phyloP scores from a whole-genome alignment of 2,329 filamentous ascomycete species.

The Penicillium sp. region DNA sequence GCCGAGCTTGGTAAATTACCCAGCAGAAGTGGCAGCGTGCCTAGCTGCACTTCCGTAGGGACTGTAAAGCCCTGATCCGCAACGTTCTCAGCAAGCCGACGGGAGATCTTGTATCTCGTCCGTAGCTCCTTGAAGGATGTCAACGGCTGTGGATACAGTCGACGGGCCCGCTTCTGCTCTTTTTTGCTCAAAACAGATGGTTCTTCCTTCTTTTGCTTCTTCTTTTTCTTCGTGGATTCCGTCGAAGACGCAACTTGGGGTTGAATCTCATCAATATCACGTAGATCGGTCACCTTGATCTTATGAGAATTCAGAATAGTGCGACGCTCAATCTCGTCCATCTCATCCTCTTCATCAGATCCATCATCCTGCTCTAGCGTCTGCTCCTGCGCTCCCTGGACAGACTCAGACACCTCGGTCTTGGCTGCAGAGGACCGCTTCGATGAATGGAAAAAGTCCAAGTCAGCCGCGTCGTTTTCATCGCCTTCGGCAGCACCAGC shows the following conservation, averaged over 20 bases:
- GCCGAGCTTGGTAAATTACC: slow-evolving; percentile 40
- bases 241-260: slow-evolving; percentile 21
- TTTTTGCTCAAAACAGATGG: slow-evolving; percentile 39
- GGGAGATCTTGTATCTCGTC: slow-evolving; percentile 65
- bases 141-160: slow-evolving; percentile 73
- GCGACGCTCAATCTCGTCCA: slow-evolving; percentile 66
- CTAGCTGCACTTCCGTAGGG: slow-evolving; percentile 92
- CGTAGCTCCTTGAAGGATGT: slow-evolving; percentile 69
- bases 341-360: slow-evolving; percentile 25
- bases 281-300: slow-evolving; percentile 75
- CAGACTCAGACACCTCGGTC: slow-evolving; percentile 10
- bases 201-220: slow-evolving; percentile 48
- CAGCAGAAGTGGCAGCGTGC: slow-evolving; percentile 72
- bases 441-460: slow-evolving; percentile 35
- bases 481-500: slow-evolving; percentile 18
- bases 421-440: slow-evolving; percentile 21
- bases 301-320: slow-evolving; percentile 72
- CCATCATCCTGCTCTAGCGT: slow-evolving; percentile 17
- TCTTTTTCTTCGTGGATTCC: slow-evolving; percentile 48
- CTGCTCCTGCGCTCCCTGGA: slow-evolving; percentile 12
- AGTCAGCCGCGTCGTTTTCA: slow-evolving; percentile 22
- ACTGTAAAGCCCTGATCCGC: slow-evolving; percentile 75
- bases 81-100: slow-evolving; percentile 70
- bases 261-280: slow-evolving; percentile 40
- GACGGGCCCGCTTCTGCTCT: slow-evolving; percentile 46